Base-by-base conservation (phyloP, 129 eudicot species). In the Silybum marianum region DNA sequence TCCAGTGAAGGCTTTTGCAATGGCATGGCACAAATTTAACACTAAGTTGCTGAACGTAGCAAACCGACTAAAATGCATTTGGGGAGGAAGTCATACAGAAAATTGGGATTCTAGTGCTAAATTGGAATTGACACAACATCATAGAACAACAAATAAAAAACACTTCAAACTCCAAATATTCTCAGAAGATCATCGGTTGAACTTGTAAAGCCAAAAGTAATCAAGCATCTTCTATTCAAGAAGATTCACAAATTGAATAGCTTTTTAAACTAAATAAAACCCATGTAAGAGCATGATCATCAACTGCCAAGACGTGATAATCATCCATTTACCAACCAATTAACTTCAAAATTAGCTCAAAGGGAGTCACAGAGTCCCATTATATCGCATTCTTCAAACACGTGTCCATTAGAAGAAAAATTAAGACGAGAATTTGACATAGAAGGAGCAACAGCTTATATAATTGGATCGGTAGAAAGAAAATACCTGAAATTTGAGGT, bases 401-500 rank as follows among this genome's bases (percentile, higher is more conserved):
- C 24, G 38, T 21, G 39, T 46, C 22, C 3, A 26, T 26, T 69
- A n/a, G 39, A 16, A 79, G 38, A 5, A 19, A n/a, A n/a, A 65
- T 18, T n/a, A 11, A 19, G 42, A 12, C 12, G 7, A 66, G 9
- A 28, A 44, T 65, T 3, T 6, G 62, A 13, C 12, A 66, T 12
- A 21, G 19, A 42, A 66, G 11, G 36, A 75, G 19, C 48, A 81
- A 81, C 12, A 54, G 63, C 54, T 63, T 42, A 69, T 4, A 42
- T 9, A 32, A 73, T 73, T 67, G 76, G 14, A 68, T 69, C 23
- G 67, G 5, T 10, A 32, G 44, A 75, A 75, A 1, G 11, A 24
- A 46, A 46, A 40, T 82, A 82, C 85, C 85, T 69, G 77, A 82
- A 32, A 75, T 65, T 32, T 44, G 9, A 54, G 77, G 30, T 73